These are phyloP conservation scores for Amanita exitialis DNA, from an alignment of 768 basidiomycete species.

Conservation along the genomic window DNA sequence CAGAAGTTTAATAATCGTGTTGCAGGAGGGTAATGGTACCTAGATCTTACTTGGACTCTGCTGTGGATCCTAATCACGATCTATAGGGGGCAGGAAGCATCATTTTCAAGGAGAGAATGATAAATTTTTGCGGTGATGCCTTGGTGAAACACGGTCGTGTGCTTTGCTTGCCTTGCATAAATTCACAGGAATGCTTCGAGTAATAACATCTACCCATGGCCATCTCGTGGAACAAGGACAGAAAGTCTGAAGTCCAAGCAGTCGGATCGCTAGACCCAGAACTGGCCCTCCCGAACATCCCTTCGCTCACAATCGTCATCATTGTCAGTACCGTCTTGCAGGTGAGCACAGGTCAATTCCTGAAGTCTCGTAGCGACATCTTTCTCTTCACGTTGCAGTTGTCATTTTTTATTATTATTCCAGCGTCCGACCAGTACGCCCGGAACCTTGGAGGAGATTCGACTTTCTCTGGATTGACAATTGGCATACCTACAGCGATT, in stretches of 20 bases:
- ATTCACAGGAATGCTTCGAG: too few relatives aligned
- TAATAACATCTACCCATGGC: too few relatives aligned
- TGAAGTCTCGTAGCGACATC: conserved; percentile 9
- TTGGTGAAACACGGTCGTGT: too few relatives aligned
- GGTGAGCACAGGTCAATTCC: neutral
- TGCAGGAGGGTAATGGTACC: too few relatives aligned
- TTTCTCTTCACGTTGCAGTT: conserved; percentile 23
- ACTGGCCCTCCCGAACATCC: conserved; percentile 35
- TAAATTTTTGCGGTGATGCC: too few relatives aligned
- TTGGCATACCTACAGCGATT: conserved; percentile 58
- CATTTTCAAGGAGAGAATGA: too few relatives aligned
- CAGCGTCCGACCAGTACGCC: conserved; percentile 54
- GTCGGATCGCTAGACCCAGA: conserved; percentile 18
- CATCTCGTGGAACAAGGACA: neutral
- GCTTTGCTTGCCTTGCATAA: too few relatives aligned
- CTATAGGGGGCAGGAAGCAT: too few relatives aligned
- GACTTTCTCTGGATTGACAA: conserved; percentile 59
- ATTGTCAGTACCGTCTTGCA: conserved; percentile 20
- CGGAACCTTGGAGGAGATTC: conserved; percentile 53
- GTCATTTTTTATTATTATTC: conserved; percentile 61
- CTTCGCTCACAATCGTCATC: conserved; percentile 36
- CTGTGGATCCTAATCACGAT: too few relatives aligned
- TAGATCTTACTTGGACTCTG: too few relatives aligned
- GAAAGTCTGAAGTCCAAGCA: neutral
- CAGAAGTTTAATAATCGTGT: too few relatives aligned